Percentiles rank a stretch among this genome's conserved stretches.
phyloP scores from a whole-genome alignment of 1,284 basidiomycete genomes.

The Trichosporon sp. region DNA sequence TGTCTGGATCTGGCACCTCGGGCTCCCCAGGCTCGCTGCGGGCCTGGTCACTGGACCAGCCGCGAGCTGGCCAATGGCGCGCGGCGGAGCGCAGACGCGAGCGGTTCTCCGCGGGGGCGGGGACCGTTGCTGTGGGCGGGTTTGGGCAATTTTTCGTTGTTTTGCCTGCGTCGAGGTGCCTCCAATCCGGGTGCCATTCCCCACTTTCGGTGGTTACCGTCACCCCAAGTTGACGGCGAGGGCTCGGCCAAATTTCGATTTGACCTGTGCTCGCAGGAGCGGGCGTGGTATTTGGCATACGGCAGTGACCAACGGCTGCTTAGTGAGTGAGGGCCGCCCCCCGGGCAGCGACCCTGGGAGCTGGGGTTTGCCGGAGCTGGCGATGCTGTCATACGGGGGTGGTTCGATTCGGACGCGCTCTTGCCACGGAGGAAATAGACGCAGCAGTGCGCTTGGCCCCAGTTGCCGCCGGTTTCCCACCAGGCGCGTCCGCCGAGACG shows the following conservation, averaged over 20 bases:
- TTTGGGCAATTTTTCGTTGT: neutral
- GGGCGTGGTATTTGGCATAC: neutral
- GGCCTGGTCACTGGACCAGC: neutral
- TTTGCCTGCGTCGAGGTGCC: neutral
- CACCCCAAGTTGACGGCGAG: neutral
- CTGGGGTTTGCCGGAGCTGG: neutral
- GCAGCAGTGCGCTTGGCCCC: neutral
- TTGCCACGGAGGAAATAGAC: neutral
- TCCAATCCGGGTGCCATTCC: neutral
- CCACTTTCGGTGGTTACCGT: neutral
- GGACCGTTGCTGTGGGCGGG: neutral
- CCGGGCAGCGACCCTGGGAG: neutral
- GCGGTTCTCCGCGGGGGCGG: slow-evolving; percentile 5
- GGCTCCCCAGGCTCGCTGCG: neutral
- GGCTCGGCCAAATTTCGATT: neutral
- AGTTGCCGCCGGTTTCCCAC: neutral
- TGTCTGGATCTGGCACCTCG: neutral
- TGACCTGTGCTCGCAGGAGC: neutral
- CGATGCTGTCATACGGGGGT: neutral
- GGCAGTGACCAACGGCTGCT: neutral
- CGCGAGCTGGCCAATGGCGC: neutral
- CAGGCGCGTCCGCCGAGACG: neutral
- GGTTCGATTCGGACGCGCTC: neutral
- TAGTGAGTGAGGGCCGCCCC: neutral
- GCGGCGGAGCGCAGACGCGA: neutral